Evolutionary conservation across 352 stramenopile species (phyloP), one percentile per base, ranked within the genome.

Genomic region (Globisporangium irregulare): DNA sequence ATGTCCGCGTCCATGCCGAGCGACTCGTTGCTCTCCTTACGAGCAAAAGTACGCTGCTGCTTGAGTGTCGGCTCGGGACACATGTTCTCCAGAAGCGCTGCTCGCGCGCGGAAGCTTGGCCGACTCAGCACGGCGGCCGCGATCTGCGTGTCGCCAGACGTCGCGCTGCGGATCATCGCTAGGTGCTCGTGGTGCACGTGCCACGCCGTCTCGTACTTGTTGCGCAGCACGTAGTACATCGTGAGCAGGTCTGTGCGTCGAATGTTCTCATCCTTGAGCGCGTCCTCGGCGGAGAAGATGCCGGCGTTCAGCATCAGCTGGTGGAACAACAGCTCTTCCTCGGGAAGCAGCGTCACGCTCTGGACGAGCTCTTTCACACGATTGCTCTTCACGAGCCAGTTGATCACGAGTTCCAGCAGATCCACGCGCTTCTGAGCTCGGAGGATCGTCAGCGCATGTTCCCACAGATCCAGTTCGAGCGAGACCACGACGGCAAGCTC

Each of bases 211-310:
- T 85, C 77, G 68, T 89, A 92, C 71, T 89, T 82, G 73, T 87
- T 84, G 46, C 87, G 73, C 38, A 94, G 73, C 58, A 89, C 79
- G 72, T 93, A 93, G 69, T 93, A 94, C 84, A 94, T 94, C 43
- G 91, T 80, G 4, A 94, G 76, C 68, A 94, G 75, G 57, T 94
- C 87, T 34, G 87, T 80, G 36, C 76, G 81, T 73, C 84, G 91
- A 54, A 92, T 91, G 55, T 79, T 86, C 4, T 86, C 75, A 46
- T 94, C 85, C 10, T 82, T 76, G 6, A 92, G 70, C 53, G 89
- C 72, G n/a, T 88, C 76, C 55, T 88, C 76, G 14, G 82, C 80
- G 0, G 73, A 54, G 1, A 73, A 59, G n/a, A 82, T 58, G 36
- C 75, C 75, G 25, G 75, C 76, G n/a, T 88, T 79, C 80, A 92